phyloP scores from a whole-genome alignment of 2,329 filamentous ascomycete species.

The Trichocomaceae sp. region DNA sequence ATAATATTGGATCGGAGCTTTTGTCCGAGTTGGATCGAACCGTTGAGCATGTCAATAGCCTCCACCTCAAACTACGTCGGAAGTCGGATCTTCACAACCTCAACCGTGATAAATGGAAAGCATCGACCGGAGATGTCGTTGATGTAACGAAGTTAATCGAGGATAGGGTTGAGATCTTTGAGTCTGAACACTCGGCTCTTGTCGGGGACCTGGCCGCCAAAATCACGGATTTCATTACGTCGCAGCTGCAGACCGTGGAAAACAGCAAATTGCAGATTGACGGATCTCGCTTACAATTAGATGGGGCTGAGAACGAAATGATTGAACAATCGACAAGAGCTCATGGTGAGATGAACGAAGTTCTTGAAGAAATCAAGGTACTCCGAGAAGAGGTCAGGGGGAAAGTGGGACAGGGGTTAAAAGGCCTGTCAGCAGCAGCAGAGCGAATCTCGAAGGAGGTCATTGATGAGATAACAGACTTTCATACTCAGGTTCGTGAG shows the following conservation, averaged over 20 bases:
- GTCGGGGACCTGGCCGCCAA: slow-evolving; percentile 61
- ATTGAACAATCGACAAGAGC: slow-evolving; percentile 47
- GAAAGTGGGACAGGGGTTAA: slow-evolving; percentile 75
- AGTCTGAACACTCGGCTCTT: slow-evolving; percentile 63
- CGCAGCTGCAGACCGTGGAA: slow-evolving; percentile 66
- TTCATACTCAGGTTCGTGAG: slow-evolving; percentile 59
- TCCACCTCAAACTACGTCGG: slow-evolving; percentile 79
- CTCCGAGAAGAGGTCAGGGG: slow-evolving; percentile 81
- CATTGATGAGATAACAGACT: slow-evolving; percentile 73
- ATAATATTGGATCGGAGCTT: slow-evolving; percentile 65
- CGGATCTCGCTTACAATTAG: slow-evolving; percentile 61
- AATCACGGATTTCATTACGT: slow-evolving; percentile 69
- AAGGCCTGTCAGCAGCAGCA: slow-evolving; percentile 73
- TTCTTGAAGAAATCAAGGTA: slow-evolving; percentile 86
- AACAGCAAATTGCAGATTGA: slow-evolving; percentile 64
- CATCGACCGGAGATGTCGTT: slow-evolving; percentile 67
- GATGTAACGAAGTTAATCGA: slow-evolving; percentile 74
- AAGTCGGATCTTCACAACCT: slow-evolving; percentile 75
- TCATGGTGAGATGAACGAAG: slow-evolving; percentile 80
- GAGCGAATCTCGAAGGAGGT: slow-evolving; percentile 87
- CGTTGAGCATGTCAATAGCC: slow-evolving; percentile 69
- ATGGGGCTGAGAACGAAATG: slow-evolving; percentile 61
- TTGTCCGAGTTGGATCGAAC: slow-evolving; percentile 71
- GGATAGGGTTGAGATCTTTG: slow-evolving; percentile 64
- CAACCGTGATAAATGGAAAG: slow-evolving; percentile 73